These are phyloP conservation scores for Mycena kentingensis DNA, from an alignment of 768 basidiomycete species.

Conservation along the genomic window DNA sequence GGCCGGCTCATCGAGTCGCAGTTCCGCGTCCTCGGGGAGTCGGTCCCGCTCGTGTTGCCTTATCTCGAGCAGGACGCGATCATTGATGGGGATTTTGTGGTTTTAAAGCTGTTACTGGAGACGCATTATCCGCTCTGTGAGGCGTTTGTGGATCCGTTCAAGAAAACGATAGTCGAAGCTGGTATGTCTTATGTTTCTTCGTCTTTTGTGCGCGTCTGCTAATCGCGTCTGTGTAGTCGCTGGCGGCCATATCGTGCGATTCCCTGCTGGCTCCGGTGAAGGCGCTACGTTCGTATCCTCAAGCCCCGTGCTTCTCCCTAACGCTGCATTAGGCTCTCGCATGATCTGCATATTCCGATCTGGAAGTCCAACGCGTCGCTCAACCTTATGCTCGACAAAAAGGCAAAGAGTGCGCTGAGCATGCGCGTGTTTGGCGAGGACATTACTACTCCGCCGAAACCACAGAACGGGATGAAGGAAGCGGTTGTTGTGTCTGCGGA, in stretches of 20 bases:
- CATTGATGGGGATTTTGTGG: constrained; percentile 53
- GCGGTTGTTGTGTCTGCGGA: neutral
- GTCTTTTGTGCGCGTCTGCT: constrained; percentile 5
- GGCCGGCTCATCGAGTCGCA: constrained; percentile 58
- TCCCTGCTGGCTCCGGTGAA: constrained; percentile 55
- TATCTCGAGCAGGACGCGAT: constrained; percentile 70
- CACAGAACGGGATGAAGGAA: neutral
- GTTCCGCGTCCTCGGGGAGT: constrained; percentile 83
- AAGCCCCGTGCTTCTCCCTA: neutral
- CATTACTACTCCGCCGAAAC: constrained; percentile 47
- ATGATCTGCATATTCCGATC: constrained; percentile 86
- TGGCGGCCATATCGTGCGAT: constrained; percentile 75
- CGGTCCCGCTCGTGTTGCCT: constrained; percentile 80
- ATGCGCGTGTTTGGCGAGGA: constrained; percentile 83
- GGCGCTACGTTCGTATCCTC: constrained; percentile 54
- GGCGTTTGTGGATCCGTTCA: constrained; percentile 66
- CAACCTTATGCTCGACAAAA: constrained; percentile 94
- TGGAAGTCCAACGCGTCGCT: constrained; percentile 93
- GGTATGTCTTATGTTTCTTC: constrained; percentile 52
- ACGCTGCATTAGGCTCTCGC: constrained; percentile 57
- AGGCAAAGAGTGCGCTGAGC: constrained; percentile 91
- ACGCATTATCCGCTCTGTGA: constrained; percentile 78
- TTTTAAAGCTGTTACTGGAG: constrained; percentile 68
- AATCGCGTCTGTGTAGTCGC: constrained; percentile 41
- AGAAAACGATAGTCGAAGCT: constrained; percentile 49